Percentiles rank a stretch among this genome's conserved stretches.
These are phyloP conservation scores for Pichia heedii DNA, from an alignment of 805 yeast genomes.

Conservation along the genomic window DNA sequence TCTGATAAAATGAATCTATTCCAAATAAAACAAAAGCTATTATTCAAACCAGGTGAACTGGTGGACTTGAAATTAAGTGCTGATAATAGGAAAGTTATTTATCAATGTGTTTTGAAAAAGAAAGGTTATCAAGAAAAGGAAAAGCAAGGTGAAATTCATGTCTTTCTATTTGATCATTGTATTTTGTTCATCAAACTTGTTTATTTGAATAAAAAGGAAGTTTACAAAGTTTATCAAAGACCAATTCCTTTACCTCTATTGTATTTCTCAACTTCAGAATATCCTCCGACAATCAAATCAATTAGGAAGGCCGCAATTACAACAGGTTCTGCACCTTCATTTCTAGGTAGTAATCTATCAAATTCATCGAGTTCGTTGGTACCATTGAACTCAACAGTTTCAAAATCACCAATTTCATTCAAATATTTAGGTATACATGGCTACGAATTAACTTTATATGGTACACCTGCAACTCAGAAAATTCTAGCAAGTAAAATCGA, in stretches of 20 bases:
- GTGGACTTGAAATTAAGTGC: slow-evolving; percentile 79
- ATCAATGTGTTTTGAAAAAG: slow-evolving; percentile 68
- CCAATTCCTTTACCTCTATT: slow-evolving; percentile 77
- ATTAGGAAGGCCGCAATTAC: slow-evolving; percentile 33
- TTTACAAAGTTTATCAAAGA: slow-evolving; percentile 80
- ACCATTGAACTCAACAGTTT: slow-evolving; percentile 17
- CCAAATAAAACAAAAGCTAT: slow-evolving; percentile 75
- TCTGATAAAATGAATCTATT: slow-evolving; percentile 87
- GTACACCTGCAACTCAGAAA: slow-evolving; percentile 59
- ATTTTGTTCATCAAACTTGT: slow-evolving; percentile 78
- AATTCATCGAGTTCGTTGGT: slow-evolving; percentile 13
- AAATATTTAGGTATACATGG: slow-evolving; percentile 46
- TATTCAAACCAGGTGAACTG: slow-evolving; percentile 73
- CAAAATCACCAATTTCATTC: slow-evolving; percentile 42
- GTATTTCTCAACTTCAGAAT: slow-evolving; percentile 70
- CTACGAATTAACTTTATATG: slow-evolving; percentile 44
- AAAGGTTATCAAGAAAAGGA: slow-evolving; percentile 62
- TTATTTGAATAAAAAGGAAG: slow-evolving; percentile 81
- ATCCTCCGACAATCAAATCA: slow-evolving; percentile 52
- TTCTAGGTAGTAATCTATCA: slow-evolving; percentile 13
- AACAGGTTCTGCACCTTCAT: slow-evolving; percentile 24
- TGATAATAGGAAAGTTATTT: slow-evolving; percentile 69
- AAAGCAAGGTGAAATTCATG: slow-evolving; percentile 70
- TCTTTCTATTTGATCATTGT: slow-evolving; percentile 83
- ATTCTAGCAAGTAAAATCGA: slow-evolving; percentile 73